Base-by-base conservation (phyloP, 768 basidiomycete species). In the Lentinula sp. region DNA sequence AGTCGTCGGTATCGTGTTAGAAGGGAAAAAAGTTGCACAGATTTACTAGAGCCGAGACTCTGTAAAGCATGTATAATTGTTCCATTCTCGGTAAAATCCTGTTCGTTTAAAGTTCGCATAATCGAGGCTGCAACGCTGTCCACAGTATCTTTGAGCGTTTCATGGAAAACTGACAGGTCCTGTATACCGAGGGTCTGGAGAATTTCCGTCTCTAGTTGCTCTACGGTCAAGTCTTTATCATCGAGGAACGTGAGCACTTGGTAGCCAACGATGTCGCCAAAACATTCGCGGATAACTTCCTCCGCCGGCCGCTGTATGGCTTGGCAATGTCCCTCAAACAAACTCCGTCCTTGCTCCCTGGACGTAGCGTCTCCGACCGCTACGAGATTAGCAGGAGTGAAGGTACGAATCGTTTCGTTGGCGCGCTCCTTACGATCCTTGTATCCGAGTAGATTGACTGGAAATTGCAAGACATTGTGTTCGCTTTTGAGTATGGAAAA, bases 401-500 rank as follows among this genome's bases (percentile, higher is more conserved):
- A 87, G 7, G 80, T 74, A 18, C 72, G 77, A 64, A 96, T 88
- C 1, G 86, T 84, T 3, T 84, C 82, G 62, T 83, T 76, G 0
- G 89, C 89, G 62, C 83, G 88, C 59, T 86, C 82, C 61, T 78
- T 82, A 57, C 84, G 81, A 65, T 86, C 84, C 15, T 73, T 65
- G 70, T 88, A 97, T 0, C 96, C 96, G 28, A 96, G 80, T 4
- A 95, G 74, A 54, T 80, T 79, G 34, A 86, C 85, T 2, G 91
- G 87, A 7, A 96, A 76, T 8, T 79, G 75, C 61, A 88, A 76
- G 46, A 88, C 73, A 63, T 89, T 85, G 13, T 75, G 70, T 10
- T 72, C 70, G 4, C 73, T 74, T 42, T 77, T 69, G 40, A 81
- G 77, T 51, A 95, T 81, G 8, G 91, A 87, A 64, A 76, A 81